Percentiles rank a stretch among this genome's conserved stretches.
phyloP scores from a whole-genome alignment of 179 eudicot species.

The Gypsophila paniculata region DNA sequence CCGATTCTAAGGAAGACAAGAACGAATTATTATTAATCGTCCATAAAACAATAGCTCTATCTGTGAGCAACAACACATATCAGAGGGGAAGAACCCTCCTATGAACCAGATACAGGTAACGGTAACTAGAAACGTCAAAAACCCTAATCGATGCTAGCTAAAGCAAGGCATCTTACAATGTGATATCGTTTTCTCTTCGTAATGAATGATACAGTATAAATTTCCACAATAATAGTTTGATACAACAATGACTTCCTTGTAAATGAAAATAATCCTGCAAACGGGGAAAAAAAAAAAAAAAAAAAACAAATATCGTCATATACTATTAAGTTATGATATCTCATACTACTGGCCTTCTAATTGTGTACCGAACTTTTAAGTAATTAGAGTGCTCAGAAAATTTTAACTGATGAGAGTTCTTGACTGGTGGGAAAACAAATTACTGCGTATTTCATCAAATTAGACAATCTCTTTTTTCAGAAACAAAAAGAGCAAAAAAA shows the following conservation, averaged over 20 bases:
- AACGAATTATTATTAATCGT: constrained; percentile 12
- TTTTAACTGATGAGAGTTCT: too few species aligned
- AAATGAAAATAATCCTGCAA: constrained; percentile 19
- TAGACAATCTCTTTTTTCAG: neutral
- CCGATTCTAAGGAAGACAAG: neutral
- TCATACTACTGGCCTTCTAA: too few species aligned
- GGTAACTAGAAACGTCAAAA: constrained; percentile 2
- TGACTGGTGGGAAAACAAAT: too few species aligned
- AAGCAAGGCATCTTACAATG: constrained; percentile 8
- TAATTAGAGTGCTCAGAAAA: too few species aligned
- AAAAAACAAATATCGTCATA: too few species aligned
- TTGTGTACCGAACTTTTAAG: too few species aligned
- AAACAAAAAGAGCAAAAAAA: neutral
- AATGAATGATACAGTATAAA: constrained; percentile 9
- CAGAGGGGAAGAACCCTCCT: neutral
- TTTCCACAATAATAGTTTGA: constrained; percentile 7
- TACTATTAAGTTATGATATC: too few species aligned
- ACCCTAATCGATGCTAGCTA: constrained; percentile 17
- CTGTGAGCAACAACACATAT: neutral
- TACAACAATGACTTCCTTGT: constrained; percentile 15
- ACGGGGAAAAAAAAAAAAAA: too few species aligned
- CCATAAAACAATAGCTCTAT: constrained; percentile 8
- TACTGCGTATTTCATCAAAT: too few species aligned
- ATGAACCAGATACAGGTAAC: neutral
- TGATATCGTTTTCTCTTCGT: constrained; percentile 1